Conservation (phyloP, 2,329 filamentous ascomycete species). For the Xylariaceae sp. region DNA sequence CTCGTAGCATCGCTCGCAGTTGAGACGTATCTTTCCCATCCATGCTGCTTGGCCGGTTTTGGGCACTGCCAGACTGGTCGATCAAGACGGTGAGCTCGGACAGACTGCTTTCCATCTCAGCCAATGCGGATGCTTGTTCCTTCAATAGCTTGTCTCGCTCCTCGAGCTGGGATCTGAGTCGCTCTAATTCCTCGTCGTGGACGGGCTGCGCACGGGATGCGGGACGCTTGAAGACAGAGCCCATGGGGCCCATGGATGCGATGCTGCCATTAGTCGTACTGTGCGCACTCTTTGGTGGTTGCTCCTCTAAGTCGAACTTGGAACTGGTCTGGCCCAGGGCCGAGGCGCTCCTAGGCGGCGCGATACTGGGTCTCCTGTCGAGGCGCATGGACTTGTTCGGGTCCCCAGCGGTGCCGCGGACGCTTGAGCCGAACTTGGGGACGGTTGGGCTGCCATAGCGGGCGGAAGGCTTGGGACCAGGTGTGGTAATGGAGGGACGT, state of each 20-base stretch:
- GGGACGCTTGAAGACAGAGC: conserved; percentile 44
- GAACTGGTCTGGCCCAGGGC: conserved; percentile 49
- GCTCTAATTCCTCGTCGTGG: conserved; percentile 69
- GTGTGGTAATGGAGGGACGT: conserved; percentile 54
- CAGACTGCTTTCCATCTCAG: conserved; percentile 73
- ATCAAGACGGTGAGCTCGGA: conserved; percentile 58
- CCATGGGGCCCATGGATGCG: conserved; percentile 53
- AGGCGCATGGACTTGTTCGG: conserved; percentile 53
- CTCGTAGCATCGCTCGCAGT: conserved; percentile 75
- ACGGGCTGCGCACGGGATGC: conserved; percentile 44
- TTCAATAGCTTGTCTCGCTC: conserved; percentile 84
- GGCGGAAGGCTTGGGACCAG: conserved; percentile 47
- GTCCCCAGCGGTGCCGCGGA: conserved; percentile 58
- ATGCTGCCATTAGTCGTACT: conserved; percentile 51
- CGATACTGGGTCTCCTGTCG: conserved; percentile 49
- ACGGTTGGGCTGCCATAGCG: conserved; percentile 62
- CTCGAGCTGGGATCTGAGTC: conserved; percentile 68
- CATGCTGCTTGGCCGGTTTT: conserved; percentile 43
- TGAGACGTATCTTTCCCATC: conserved; percentile 72
- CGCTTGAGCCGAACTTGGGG: conserved; percentile 60
- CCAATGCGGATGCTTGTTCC: conserved; percentile 76
- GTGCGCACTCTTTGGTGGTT: conserved; percentile 49
- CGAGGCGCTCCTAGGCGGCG: conserved; percentile 53
- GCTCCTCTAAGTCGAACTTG: conserved; percentile 54
- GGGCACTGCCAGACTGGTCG: conserved; percentile 48